Percentiles rank a stretch among this genome's conserved stretches.
Conservation (phyloP, 2,329 filamentous ascomycete genomes). For the Colletotrichum trifolii region DNA sequence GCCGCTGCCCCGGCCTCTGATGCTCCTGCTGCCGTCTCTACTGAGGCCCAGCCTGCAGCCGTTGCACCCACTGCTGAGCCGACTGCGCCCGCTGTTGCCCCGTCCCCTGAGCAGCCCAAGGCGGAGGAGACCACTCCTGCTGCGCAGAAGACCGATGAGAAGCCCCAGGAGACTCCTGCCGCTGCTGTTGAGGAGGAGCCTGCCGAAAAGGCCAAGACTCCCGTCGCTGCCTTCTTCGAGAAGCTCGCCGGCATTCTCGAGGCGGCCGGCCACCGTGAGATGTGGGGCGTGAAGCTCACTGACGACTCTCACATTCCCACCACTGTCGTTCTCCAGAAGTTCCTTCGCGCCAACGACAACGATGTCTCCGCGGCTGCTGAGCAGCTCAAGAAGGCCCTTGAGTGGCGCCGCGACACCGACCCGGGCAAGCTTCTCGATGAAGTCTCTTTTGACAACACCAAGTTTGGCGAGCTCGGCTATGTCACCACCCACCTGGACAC, state of each 20-base stretch:
- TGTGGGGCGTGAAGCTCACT: conserved; percentile 84
- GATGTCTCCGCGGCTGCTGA: conserved; percentile 78
- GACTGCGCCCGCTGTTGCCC: conserved; percentile 39
- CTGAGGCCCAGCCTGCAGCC: conserved; percentile 24
- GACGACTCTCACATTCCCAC: conserved; percentile 74
- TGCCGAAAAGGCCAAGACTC: conserved; percentile 42
- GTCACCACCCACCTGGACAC: conserved; percentile 75
- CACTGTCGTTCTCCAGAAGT: conserved; percentile 90
- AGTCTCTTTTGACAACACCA: conserved; percentile 72
- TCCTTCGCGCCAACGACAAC: conserved; percentile 87
- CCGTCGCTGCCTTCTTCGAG: conserved; percentile 67
- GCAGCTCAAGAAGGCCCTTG: conserved; percentile 82
- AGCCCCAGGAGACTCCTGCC: conserved; percentile 33
- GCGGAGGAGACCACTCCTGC: conserved; percentile 37
- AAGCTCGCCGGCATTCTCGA: conserved; percentile 68
- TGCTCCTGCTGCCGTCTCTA: conserved; percentile 12
- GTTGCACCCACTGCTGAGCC: not conserved
- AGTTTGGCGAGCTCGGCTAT: conserved; percentile 84
- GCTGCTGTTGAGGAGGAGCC: conserved; percentile 25
- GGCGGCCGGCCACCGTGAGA: conserved; percentile 74
- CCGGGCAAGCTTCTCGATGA: conserved; percentile 73
- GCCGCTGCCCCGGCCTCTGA: conserved; percentile 22
- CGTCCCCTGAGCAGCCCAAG: conserved; percentile 36
- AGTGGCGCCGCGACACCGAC: conserved; percentile 84
- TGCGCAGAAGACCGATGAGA: conserved; percentile 44